These are phyloP conservation scores for Fraxinus latifolia DNA, from an alignment of 305 asterid species.

Conservation along the genomic window DNA sequence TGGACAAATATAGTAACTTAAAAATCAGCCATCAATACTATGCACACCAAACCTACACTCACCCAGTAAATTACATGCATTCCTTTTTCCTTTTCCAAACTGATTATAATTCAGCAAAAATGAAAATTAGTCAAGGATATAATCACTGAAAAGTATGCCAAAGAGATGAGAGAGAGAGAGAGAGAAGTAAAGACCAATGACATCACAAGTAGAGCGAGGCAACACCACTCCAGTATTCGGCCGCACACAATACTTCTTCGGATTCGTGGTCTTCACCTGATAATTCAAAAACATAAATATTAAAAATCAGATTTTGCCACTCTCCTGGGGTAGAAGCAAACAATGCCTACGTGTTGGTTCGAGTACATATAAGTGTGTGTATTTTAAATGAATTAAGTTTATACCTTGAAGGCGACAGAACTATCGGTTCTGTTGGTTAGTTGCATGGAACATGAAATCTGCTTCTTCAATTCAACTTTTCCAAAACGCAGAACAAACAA, in stretches of 20 bases:
- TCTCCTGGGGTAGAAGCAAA: neutral
- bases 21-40: constrained; percentile 17
- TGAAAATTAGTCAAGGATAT: neutral
- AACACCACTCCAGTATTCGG: constrained; percentile 70
- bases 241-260: constrained; percentile 79
- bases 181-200: constrained; percentile 42
- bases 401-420: constrained; percentile 71
- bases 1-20: constrained; percentile 31
- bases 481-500: constrained; percentile 11
- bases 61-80: neutral
- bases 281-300: constrained; percentile 13
- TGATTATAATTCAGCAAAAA: constrained; percentile 8
- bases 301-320: neutral
- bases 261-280: constrained; percentile 78
- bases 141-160: neutral
- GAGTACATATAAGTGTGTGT: neutral
- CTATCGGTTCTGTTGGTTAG: constrained; percentile 57
- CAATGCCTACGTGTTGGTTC: neutral
- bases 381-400: neutral
- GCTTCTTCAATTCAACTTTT: constrained; percentile 75
- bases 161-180: neutral
- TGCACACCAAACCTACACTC: neutral
- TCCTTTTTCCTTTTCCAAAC: neutral
- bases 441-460: constrained; percentile 59
- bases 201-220: constrained; percentile 63